phyloP scores from a whole-genome alignment of 495 filamentous ascomycete genomes.

The Evansstolkia leycettana region DNA sequence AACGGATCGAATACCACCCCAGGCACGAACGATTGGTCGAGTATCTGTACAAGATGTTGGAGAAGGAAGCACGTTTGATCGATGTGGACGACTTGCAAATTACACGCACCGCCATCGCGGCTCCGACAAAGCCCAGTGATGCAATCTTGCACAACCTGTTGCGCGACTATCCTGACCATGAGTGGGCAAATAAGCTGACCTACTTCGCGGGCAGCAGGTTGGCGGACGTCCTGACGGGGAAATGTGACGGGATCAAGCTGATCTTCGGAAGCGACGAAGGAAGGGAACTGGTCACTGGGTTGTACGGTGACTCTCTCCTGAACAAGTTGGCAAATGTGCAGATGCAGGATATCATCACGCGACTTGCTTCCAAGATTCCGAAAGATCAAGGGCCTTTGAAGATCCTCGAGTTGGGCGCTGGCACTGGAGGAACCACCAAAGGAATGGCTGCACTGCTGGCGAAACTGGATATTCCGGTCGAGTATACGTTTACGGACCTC shows the following conservation, averaged over 20 bases:
- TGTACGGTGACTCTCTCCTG: slow-evolving; percentile 33
- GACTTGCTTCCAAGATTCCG: slow-evolving; percentile 14
- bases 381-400: slow-evolving; percentile 13
- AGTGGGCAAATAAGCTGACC: slow-evolving; percentile 24
- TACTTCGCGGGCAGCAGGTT: slow-evolving; percentile 29
- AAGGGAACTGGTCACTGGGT: slow-evolving; percentile 27
- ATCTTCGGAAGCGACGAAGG: slow-evolving; percentile 36
- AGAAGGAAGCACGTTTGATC: slow-evolving; percentile 27
- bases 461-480: slow-evolving; percentile 20
- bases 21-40: no score
- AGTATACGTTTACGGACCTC: slow-evolving; percentile 40
- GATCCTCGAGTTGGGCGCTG: slow-evolving; percentile 37
- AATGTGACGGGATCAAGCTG: slow-evolving; percentile 32
- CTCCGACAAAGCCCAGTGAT: slow-evolving; percentile 20
- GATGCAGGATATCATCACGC: slow-evolving; percentile 30
- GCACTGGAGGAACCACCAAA: slow-evolving; percentile 32
- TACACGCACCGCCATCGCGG: slow-evolving; percentile 24
- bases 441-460: slow-evolving; percentile 24
- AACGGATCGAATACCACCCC: slow-evolving; percentile 16
- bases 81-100: slow-evolving; percentile 17
- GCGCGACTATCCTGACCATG: slow-evolving; percentile 22
- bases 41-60: slow-evolving; percentile 29
- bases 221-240: slow-evolving; percentile 28
- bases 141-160: slow-evolving; percentile 25
- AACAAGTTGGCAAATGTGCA: slow-evolving; percentile 26